phyloP scores from a whole-genome alignment of 495 filamentous ascomycete genomes.

The Trichoderma erinaceum region DNA sequence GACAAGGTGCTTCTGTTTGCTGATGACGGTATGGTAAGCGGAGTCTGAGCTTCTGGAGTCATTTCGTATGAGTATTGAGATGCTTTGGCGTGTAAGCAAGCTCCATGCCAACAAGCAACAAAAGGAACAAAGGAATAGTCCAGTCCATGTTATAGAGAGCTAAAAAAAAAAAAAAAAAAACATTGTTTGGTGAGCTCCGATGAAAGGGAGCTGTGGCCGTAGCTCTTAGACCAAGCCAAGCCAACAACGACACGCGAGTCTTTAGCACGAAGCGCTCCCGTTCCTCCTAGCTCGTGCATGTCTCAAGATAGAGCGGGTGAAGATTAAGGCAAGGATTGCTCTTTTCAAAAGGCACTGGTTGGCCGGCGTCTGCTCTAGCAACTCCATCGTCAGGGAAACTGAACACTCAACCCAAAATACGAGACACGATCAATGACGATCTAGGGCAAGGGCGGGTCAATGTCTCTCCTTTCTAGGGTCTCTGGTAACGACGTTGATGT shows the following conservation, averaged over 20 bases:
- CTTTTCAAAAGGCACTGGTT: background rate
- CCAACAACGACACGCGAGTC: too few relatives aligned
- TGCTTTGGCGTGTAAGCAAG: too few relatives aligned
- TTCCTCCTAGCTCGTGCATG: background rate
- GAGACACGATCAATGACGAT: constrained; percentile 3
- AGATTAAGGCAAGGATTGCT: background rate
- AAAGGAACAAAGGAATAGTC: too few relatives aligned
- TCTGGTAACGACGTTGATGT: background rate
- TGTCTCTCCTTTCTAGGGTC: constrained; percentile 10
- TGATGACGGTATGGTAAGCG: background rate
- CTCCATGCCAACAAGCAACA: too few relatives aligned
- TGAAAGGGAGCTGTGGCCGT: too few relatives aligned
- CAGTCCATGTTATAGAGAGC: too few relatives aligned
- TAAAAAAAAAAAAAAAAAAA: too few relatives aligned
- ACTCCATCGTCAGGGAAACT: constrained; percentile 8
- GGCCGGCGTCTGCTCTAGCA: background rate
- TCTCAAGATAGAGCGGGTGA: background rate
- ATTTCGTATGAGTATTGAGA: too few relatives aligned
- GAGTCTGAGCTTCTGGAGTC: too few relatives aligned
- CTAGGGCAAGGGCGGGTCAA: background rate
- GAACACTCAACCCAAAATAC: background rate
- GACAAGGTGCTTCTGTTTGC: background rate
- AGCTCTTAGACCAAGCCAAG: too few relatives aligned
- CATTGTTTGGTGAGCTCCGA: too few relatives aligned
- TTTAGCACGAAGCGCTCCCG: background rate